Conservation (phyloP, 2,329 filamentous ascomycete species). For the Ophiocordyceps australis region DNA sequence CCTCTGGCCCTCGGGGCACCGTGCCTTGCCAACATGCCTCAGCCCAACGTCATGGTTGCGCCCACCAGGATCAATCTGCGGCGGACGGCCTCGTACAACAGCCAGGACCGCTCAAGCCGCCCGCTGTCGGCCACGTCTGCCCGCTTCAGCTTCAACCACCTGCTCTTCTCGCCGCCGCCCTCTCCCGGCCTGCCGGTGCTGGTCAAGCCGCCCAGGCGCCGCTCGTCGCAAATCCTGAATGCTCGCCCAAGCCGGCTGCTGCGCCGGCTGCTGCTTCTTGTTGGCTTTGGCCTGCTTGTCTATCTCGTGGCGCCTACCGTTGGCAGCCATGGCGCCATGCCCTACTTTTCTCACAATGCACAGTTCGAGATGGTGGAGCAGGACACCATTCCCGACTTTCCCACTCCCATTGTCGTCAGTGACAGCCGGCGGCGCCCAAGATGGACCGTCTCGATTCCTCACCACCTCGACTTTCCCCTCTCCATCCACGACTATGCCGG, state of each 20-base stretch:
- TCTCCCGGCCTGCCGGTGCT: constrained; percentile 55
- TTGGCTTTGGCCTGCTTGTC: constrained; percentile 27
- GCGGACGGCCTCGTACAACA: constrained; percentile 36
- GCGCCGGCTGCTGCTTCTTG: constrained; percentile 34
- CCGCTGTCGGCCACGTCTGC: constrained; percentile 42
- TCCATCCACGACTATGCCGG: constrained; percentile 45
- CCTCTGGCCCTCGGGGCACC: too few relatives aligned
- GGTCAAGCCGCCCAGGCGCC: constrained; percentile 45
- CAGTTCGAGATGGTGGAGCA: constrained; percentile 51
- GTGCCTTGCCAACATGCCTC: constrained; percentile 23
- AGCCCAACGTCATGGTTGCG: constrained; percentile 29
- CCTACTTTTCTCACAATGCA: constrained; percentile 25
- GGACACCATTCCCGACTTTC: constrained; percentile 48
- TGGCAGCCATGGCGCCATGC: constrained; percentile 9
- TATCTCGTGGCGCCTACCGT: constrained; percentile 22
- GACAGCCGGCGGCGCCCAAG: constrained; percentile 45
- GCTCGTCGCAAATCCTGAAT: constrained; percentile 24
- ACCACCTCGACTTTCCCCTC: constrained; percentile 47
- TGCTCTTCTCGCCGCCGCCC: constrained; percentile 48
- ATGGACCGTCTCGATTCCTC: constrained; percentile 72
- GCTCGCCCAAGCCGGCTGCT: constrained; percentile 38
- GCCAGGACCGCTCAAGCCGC: constrained; percentile 23
- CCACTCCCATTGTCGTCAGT: constrained; percentile 52
- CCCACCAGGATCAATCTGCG: constrained; percentile 41
- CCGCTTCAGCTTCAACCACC: constrained; percentile 47